These are phyloP conservation scores for Yamadazyma taylorii DNA, from an alignment of 1,139 yeast genomes.

Conservation along the genomic window DNA sequence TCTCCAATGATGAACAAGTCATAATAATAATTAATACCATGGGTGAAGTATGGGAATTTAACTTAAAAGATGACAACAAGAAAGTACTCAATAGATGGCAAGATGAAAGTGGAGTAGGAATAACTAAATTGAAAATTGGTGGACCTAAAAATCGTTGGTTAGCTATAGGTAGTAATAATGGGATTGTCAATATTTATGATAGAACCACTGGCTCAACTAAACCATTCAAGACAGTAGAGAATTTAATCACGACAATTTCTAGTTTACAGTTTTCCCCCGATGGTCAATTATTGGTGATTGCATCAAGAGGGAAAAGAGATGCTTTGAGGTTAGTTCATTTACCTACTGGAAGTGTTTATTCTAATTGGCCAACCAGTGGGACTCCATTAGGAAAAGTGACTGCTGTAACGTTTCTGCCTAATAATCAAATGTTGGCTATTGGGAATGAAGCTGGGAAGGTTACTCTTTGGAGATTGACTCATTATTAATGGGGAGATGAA, in stretches of 20 bases:
- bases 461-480: conserved; percentile 85
- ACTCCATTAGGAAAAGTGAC: conserved; percentile 96
- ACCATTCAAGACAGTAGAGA: conserved; percentile 68
- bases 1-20: conserved; percentile 54
- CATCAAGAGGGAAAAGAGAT: conserved; percentile 84
- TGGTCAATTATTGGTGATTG: conserved; percentile 85
- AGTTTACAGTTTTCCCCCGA: conserved; percentile 75
- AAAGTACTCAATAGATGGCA: conserved; percentile 70
- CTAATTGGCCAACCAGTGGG: conserved; percentile 97
- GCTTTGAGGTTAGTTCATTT: conserved; percentile 84
- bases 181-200: conserved; percentile 88
- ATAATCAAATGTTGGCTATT: conserved; percentile 77
- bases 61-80: conserved; percentile 31
- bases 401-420: conserved; percentile 76
- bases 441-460: conserved; percentile 93
- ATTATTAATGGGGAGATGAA: too few species aligned
- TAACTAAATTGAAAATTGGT: conserved; percentile 77
- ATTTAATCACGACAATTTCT: conserved; percentile 79
- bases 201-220: conserved; percentile 33
- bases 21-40: conserved; percentile 66
- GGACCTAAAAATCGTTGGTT: conserved; percentile 79
- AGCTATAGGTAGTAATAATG: conserved; percentile 87
- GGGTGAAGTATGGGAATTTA: conserved; percentile 95
- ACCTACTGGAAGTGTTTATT: conserved; percentile 82
- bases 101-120: conserved; percentile 84